Conservation (phyloP, 306 rosid species). For the Clitoria ternatea region DNA sequence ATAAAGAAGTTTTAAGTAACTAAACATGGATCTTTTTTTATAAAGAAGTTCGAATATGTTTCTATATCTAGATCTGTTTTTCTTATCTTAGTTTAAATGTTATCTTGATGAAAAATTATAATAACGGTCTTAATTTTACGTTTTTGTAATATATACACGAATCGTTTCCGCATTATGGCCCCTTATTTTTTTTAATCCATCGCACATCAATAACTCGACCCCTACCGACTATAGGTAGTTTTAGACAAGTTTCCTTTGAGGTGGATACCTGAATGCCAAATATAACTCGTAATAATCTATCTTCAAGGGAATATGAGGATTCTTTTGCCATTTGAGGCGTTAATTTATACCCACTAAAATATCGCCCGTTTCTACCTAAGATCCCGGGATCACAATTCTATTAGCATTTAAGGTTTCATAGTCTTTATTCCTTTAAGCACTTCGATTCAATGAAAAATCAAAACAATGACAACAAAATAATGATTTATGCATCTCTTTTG, state of each 20-base stretch:
- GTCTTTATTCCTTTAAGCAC: slow-evolving; percentile 6
- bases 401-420: background rate
- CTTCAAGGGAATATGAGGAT: too few species aligned
- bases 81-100: background rate
- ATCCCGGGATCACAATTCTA: too few species aligned
- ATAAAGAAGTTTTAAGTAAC: background rate
- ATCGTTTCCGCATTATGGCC: background rate
- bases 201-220: background rate
- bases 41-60: slow-evolving; percentile 19
- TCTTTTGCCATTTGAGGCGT: too few species aligned
- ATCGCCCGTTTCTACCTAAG: too few species aligned
- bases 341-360: too few species aligned
- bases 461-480: background rate
- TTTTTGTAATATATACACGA: background rate
- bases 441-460: background rate
- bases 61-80: background rate
- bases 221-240: background rate
- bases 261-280: background rate
- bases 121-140: background rate
- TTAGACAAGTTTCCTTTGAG: background rate
- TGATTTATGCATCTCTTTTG: slow-evolving; percentile 7
- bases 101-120: background rate
- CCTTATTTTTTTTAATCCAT: background rate
- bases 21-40: slow-evolving; percentile 2
- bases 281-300: background rate